Base-by-base conservation (phyloP, 2,329 filamentous ascomycete species). In the Simplicillium sp. region DNA sequence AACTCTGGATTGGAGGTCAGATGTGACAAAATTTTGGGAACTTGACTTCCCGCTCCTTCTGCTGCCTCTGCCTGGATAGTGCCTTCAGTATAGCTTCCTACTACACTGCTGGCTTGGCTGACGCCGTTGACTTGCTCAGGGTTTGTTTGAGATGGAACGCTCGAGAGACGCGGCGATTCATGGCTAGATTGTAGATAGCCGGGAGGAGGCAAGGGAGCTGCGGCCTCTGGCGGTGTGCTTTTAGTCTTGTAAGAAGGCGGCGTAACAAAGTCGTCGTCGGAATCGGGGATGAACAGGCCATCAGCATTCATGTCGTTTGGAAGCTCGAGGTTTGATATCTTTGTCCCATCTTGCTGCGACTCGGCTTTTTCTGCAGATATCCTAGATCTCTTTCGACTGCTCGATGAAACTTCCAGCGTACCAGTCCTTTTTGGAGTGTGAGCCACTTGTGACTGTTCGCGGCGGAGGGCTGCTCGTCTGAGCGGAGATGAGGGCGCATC, bases 181-280 rank as follows among this genome's bases (percentile, higher is more conserved):
- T 15, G 39, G 15, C 3, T 15, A 29, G 6, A 9, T 5, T 25
- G 20, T 6, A 25, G 9, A 9, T 25, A 25, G 20, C 20, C 9
- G 20, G 20, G 20, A 6, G 20, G 20, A 5, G 20, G 20, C 20
- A 25, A 9, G 5, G 20, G 6, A 25, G 9, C 6, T 9, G 20
- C 20, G 5, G 20, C 20, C 20, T 25, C 20, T 25, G 20, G 20
- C 9, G 20, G 20, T 25, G 20, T 43, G 8, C 32, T 15, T 51
- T 59, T 50, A 41, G 53, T 44, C 50, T 70, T 55, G 31, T 54
- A 57, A 9, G 56, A 57, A 8, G 57, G 60, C 11, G 69, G 63
- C 5, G 65, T 66, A 6, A 70, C 49, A 34, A 68, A 70, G 34
- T 77, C 73, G 34, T 77, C 74, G 35, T 78, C 75, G 0, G 75